Percentiles rank a stretch among this genome's conserved stretches.
Conservation (phyloP, 2,329 filamentous ascomycete genomes). For the Neospermospora avenae region DNA sequence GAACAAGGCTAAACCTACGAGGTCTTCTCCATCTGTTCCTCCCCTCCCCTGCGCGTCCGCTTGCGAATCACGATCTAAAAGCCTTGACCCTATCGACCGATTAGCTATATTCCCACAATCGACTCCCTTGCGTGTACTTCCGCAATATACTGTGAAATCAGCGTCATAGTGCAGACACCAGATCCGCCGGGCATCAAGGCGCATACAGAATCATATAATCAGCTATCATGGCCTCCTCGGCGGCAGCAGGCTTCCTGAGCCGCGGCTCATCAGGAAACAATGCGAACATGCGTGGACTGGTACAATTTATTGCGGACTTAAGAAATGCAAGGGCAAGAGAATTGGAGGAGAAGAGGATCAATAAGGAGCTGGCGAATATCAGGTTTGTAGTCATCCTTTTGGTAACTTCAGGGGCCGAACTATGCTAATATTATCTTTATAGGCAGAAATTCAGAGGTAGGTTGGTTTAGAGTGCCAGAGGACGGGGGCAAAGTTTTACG, state of each 20-base stretch:
- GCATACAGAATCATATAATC: not conserved
- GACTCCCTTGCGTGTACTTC: not conserved
- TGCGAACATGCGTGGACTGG: slow-evolving; percentile 75
- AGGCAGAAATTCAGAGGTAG: slow-evolving; percentile 91
- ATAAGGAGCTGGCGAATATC: slow-evolving; percentile 98
- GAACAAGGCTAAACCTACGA: slow-evolving; percentile 26
- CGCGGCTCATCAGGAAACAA: slow-evolving; percentile 59
- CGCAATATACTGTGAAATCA: not conserved
- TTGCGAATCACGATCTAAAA: slow-evolving; percentile 1
- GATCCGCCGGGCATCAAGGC: not conserved
- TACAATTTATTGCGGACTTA: slow-evolving; percentile 97
- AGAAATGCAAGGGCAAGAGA: slow-evolving; percentile 93
- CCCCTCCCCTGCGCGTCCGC: not conserved
- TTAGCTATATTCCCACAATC: not conserved
- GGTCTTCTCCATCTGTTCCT: slow-evolving; percentile 18
- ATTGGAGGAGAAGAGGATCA: slow-evolving; percentile 97
- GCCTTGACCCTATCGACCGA: not conserved
- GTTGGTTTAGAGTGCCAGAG: not conserved
- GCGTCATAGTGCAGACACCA: not conserved
- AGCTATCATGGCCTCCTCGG: slow-evolving; percentile 31
- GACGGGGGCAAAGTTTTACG: not conserved
- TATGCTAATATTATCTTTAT: slow-evolving; percentile 28
- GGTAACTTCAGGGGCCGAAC: slow-evolving; percentile 5
- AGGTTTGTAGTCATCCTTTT: slow-evolving; percentile 47
- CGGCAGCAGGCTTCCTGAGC: slow-evolving; percentile 57